A percentile compares a stretch with the other conserved stretches of the same genome.
Conservation (phyloP, 768 basidiomycete species). For the Termitomyces titanicus region DNA sequence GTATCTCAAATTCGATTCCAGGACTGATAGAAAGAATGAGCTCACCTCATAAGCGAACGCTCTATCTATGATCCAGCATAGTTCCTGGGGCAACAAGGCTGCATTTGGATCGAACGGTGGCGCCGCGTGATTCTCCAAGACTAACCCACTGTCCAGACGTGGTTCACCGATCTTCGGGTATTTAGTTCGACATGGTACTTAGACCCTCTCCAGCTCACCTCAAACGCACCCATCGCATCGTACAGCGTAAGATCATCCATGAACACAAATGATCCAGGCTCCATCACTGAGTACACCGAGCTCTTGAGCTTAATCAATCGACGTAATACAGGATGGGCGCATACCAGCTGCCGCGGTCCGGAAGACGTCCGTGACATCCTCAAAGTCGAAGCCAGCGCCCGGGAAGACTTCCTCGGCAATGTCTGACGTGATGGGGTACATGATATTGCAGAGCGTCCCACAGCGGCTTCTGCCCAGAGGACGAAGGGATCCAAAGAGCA, state of each 20-base stretch:
- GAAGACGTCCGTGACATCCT: slow-evolving; percentile 63
- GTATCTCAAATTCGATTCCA: slow-evolving; percentile 1
- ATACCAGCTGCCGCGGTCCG: slow-evolving; percentile 59
- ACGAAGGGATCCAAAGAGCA: too few species aligned
- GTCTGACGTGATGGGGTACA: slow-evolving; percentile 11
- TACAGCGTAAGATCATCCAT: slow-evolving; percentile 69
- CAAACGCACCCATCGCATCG: slow-evolving; percentile 93
- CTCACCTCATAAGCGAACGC: slow-evolving; percentile 75
- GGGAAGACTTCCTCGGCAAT: slow-evolving; percentile 34
- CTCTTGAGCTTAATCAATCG: background rate
- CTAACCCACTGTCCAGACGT: slow-evolving; percentile 81
- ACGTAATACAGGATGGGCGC: slow-evolving; percentile 7
- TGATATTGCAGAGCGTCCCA: background rate
- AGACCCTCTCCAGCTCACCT: slow-evolving; percentile 43
- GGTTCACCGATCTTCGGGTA: slow-evolving; percentile 78
- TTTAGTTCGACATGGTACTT: slow-evolving; percentile 4
- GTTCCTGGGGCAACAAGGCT: slow-evolving; percentile 68
- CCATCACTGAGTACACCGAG: slow-evolving; percentile 45
- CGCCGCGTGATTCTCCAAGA: slow-evolving; percentile 34
- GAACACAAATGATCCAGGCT: slow-evolving; percentile 57
- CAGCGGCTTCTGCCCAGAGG: background rate
- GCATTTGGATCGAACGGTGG: slow-evolving; percentile 60
- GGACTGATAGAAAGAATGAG: slow-evolving; percentile 4
- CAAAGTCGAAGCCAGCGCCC: slow-evolving; percentile 54
- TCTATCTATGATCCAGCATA: slow-evolving; percentile 87